Conservation (phyloP, 169 alveolate genomes). For the Eimeria tenella region DNA sequence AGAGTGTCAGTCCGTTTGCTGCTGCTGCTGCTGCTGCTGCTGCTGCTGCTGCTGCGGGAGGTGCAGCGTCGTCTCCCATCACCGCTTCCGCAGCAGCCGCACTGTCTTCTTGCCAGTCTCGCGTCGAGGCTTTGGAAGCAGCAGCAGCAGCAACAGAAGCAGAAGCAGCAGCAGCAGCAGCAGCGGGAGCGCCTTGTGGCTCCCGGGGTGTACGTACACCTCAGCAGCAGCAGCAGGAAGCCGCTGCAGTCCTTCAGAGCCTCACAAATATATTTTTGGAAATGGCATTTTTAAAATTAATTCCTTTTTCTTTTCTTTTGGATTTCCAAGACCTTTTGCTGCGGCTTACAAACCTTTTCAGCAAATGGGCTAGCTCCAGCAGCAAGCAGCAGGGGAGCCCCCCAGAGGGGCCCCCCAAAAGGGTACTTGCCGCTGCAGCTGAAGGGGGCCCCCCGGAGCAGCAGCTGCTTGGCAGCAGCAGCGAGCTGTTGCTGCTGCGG, state of each 20-base stretch:
- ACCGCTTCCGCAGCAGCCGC: neutral
- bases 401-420: neutral
- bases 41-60: neutral
- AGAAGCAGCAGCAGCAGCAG: neutral
- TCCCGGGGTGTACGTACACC: neutral
- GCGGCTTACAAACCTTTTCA: neutral
- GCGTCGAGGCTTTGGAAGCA: neutral
- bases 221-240: neutral
- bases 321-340: neutral
- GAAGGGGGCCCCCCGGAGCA: neutral
- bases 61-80: neutral
- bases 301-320: neutral
- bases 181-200: neutral
- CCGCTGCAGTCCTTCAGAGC: neutral
- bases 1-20: neutral
- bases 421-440: neutral
- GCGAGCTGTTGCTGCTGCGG: conserved; percentile 10
- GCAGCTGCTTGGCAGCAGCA: neutral
- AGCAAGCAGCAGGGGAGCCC: neutral
- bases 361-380: neutral
- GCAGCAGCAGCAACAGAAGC: neutral
- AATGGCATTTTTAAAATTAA: neutral
- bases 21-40: neutral
- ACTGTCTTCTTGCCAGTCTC: neutral
- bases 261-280: neutral